Base-by-base conservation (phyloP, 2,329 filamentous ascomycete genomes). In the Coleophoma cylindrospora region DNA sequence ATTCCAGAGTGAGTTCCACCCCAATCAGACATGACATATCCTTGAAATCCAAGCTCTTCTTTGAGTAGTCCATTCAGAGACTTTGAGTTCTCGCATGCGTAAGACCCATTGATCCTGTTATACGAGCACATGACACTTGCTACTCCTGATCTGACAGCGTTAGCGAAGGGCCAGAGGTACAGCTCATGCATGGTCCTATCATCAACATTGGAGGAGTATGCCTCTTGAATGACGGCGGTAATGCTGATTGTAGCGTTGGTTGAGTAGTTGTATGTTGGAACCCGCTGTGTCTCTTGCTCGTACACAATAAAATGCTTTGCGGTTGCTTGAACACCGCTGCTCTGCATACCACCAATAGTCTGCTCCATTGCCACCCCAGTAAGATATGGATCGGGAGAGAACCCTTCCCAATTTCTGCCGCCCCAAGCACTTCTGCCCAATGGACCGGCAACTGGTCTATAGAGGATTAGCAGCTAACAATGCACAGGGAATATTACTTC, bases 51-150 rank as follows among this genome's bases (percentile, higher is more conserved):
- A 1, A 79, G 65, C 52, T 80, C 74, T 1, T 68, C 66, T 52
- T 77, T 79, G n/a, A 80, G 61, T 2, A 78, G 56, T 0, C 67
- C 70, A 40, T 74, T 75, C 2, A 78, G 60, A 0, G 68, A 54
- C 49, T 73, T 60, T n/a, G 67, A 67, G 55, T 74, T 77, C 53
- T 77, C 69, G 54, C 76, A 79, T 3, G 71, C 67, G 54, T 73
- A 75, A 1, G 68, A 70, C 19, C 70, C 66, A 50, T 78, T 77
- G 51, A 80, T 45, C 48, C 67, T 62, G 61, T 88, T 85, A 59
- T 95, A 94, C 1, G 83, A 81, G 65, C 89, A 90, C 89, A 95
- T 94, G 49, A 94, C 73, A 8, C 83, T 84, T 0, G 80, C 84
- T 1, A 90, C 87, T 21, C 89, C 88, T 10, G 87, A 87, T 51